Conservation (phyloP, 2,329 filamentous ascomycete species). For the Clonostachys rosea region DNA sequence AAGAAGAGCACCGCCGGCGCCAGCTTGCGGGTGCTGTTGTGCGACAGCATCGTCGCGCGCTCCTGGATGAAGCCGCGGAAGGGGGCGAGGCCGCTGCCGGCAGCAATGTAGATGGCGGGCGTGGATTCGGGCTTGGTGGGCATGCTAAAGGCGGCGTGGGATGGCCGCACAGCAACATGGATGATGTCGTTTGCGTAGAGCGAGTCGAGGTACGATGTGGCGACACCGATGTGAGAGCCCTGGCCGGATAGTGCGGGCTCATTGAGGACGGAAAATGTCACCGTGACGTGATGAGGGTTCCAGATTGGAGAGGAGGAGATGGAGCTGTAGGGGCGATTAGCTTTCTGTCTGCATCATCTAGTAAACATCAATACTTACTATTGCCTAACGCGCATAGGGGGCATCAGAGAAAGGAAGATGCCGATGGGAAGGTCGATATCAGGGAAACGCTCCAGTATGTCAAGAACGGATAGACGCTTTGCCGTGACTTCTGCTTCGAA, state of each 20-base stretch:
- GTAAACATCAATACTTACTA: conserved; percentile 12
- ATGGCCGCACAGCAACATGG: conserved; percentile 37
- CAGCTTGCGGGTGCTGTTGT: conserved; percentile 35
- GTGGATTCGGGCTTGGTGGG: conserved; percentile 31
- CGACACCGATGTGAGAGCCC: conserved; percentile 47
- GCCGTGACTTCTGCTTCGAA: conserved; percentile 32
- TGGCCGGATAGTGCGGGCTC: conserved; percentile 38
- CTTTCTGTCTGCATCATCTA: background rate
- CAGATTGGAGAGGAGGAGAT: conserved; percentile 66
- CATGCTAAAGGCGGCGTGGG: conserved; percentile 33
- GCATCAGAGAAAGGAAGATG: conserved; percentile 58
- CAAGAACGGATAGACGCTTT: conserved; percentile 51
- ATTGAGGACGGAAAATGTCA: conserved; percentile 62
- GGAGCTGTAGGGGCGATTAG: conserved; percentile 27
- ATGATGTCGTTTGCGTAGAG: conserved; percentile 32
- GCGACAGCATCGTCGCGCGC: conserved; percentile 34
- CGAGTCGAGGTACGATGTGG: conserved; percentile 51
- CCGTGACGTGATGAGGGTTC: conserved; percentile 46
- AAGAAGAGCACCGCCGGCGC: conserved; percentile 50
- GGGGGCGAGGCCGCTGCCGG: conserved; percentile 49
- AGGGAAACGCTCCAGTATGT: conserved; percentile 55
- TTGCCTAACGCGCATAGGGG: conserved; percentile 47
- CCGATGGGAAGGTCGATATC: conserved; percentile 49
- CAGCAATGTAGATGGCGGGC: conserved; percentile 40
- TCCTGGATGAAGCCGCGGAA: conserved; percentile 58